Conservation (phyloP, 495 filamentous ascomycete genomes). For the Talaromyces adpressus region DNA sequence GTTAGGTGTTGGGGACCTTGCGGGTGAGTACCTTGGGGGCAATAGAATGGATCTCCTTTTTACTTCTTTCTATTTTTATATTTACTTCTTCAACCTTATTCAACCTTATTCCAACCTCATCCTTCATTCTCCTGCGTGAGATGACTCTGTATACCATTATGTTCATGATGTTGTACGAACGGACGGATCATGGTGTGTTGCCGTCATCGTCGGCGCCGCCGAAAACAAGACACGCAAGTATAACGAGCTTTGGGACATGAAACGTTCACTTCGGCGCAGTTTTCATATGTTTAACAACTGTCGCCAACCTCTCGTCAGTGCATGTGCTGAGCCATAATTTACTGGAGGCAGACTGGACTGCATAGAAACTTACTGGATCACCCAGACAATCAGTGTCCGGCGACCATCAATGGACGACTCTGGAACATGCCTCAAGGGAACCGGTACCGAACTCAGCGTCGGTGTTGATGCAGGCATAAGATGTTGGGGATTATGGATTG, state of each 20-base stretch:
- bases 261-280: neutral
- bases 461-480: neutral
- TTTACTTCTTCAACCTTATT: conserved; percentile 4
- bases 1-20: no score
- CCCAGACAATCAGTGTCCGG: no score
- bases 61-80: neutral
- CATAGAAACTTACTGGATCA: no score
- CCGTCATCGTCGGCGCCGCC: neutral
- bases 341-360: neutral
- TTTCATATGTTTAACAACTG: neutral
- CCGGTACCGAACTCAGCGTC: neutral
- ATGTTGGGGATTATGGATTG: neutral
- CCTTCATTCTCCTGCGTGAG: neutral
- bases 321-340: neutral
- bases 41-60: no score
- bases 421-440: neutral
- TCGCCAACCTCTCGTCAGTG: neutral
- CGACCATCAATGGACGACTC: neutral
- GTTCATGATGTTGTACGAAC: neutral
- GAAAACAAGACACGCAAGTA: neutral
- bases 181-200: neutral
- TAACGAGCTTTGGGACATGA: neutral
- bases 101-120: neutral
- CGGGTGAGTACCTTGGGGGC: no score
- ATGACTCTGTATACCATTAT: neutral